phyloP scores from a whole-genome alignment of 139 green algal species.

The Volvox africanus region DNA sequence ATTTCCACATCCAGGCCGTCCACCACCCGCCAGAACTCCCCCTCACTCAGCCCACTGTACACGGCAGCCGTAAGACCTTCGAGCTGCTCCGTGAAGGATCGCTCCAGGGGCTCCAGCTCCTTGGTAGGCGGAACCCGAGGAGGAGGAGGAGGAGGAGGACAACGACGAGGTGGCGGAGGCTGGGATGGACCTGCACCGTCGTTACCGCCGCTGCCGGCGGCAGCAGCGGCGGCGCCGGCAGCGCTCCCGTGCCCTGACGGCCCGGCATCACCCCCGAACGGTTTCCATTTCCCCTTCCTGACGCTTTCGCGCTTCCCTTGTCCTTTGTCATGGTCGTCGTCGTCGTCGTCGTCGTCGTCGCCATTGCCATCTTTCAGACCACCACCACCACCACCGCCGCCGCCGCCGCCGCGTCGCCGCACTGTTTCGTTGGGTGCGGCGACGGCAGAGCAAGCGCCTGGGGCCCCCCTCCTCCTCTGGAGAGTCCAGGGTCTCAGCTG shows the following conservation, averaged over 20 bases:
- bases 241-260: too few relatives aligned
- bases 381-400: background rate
- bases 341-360: too few relatives aligned
- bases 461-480: background rate
- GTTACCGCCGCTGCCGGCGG: too few relatives aligned
- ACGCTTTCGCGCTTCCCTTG: too few relatives aligned
- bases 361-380: background rate
- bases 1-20: slow-evolving; percentile 11
- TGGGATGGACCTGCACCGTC: too few relatives aligned
- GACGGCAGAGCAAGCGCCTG: background rate
- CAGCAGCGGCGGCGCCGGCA: too few relatives aligned
- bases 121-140: too few relatives aligned
- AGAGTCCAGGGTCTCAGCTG: background rate
- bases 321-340: too few relatives aligned
- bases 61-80: slow-evolving; percentile 1
- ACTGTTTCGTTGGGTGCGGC: background rate
- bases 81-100: slow-evolving; percentile 4
- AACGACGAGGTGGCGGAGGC: too few relatives aligned
- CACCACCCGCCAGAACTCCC: slow-evolving; percentile 24
- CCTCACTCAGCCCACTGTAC: slow-evolving; percentile 8
- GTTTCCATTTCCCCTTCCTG: too few relatives aligned
- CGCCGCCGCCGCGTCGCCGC: background rate
- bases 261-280: too few relatives aligned
- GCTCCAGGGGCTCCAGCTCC: background rate
- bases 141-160: too few relatives aligned